Conservation (phyloP, 768 basidiomycete genomes). For the Rhodosporidiobolus odoratus region DNA sequence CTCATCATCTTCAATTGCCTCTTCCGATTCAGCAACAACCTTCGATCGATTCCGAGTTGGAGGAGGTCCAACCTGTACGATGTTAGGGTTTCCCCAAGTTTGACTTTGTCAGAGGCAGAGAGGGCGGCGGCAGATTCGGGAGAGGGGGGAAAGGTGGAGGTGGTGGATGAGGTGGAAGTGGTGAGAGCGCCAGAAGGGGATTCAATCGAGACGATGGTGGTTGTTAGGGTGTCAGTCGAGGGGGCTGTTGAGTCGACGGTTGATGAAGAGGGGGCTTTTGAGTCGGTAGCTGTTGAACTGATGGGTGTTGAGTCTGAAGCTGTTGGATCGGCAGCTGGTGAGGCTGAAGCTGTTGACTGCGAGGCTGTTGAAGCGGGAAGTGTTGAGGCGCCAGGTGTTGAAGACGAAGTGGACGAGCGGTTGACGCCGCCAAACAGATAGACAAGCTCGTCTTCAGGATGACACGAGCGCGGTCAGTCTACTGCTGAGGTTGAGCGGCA, state of each 20-base stretch:
- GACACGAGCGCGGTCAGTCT: not conserved
- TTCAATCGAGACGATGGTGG: not conserved
- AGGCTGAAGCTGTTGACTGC: not conserved
- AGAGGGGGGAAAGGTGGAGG: not conserved
- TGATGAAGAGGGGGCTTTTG: too few relatives aligned
- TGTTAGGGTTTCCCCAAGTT: not conserved
- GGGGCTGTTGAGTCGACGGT: too few relatives aligned
- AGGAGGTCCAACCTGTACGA: slow-evolving; percentile 58
- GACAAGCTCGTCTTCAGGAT: slow-evolving; percentile 51
- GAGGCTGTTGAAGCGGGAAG: not conserved
- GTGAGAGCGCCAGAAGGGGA: not conserved
- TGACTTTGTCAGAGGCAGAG: not conserved
- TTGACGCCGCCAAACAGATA: slow-evolving; percentile 55
- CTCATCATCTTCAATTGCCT: slow-evolving; percentile 94
- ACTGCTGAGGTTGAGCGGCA: too few relatives aligned
- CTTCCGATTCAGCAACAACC: slow-evolving; percentile 88
- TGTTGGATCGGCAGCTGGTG: too few relatives aligned
- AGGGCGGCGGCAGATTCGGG: not conserved
- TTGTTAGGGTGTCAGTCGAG: not conserved
- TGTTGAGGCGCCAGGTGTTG: not conserved
- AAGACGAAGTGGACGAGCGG: not conserved
- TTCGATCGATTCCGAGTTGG: slow-evolving; percentile 80
- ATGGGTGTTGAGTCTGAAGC: not conserved
- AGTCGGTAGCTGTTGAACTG: not conserved
- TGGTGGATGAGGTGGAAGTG: not conserved